Evolutionary conservation across 441 rosid species (phyloP).

Genomic region (Hura crepitans): DNA sequence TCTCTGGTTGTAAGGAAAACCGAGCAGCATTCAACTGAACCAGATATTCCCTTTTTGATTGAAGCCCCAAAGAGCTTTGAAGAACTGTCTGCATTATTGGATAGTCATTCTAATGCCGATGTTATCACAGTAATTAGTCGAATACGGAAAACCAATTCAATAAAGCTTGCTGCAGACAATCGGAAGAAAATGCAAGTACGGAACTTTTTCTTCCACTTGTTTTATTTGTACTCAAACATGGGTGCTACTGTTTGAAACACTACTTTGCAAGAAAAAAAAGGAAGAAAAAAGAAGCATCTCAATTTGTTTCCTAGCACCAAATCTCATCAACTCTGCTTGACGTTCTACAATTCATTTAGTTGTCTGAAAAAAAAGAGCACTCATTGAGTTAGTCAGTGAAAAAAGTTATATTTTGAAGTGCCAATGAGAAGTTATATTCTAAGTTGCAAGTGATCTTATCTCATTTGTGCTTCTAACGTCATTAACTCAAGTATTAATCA

Average conservation of each 20-base stretch:
- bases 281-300: neutral
- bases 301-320: neutral
- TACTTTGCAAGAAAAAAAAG: no score
- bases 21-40: conserved; percentile 32
- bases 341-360: neutral
- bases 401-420: neutral
- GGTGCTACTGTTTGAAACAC: neutral
- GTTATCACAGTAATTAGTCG: conserved; percentile 48
- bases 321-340: neutral
- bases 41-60: conserved; percentile 66
- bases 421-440: neutral
- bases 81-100: conserved; percentile 54
- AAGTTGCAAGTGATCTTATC: neutral
- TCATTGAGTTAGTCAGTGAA: neutral
- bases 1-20: conserved; percentile 26
- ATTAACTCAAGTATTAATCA: neutral
- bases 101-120: conserved; percentile 48
- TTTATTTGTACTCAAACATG: neutral
- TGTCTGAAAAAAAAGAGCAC: neutral
- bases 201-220: conserved; percentile 4
- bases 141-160: conserved; percentile 59
- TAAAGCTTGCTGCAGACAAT: conserved; percentile 80
- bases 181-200: conserved; percentile 89
- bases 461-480: neutral
- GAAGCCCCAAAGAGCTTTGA: conserved; percentile 71